phyloP scores from a whole-genome alignment of 2,329 filamentous ascomycete genomes.

The Zymoseptoria crescenta region DNA sequence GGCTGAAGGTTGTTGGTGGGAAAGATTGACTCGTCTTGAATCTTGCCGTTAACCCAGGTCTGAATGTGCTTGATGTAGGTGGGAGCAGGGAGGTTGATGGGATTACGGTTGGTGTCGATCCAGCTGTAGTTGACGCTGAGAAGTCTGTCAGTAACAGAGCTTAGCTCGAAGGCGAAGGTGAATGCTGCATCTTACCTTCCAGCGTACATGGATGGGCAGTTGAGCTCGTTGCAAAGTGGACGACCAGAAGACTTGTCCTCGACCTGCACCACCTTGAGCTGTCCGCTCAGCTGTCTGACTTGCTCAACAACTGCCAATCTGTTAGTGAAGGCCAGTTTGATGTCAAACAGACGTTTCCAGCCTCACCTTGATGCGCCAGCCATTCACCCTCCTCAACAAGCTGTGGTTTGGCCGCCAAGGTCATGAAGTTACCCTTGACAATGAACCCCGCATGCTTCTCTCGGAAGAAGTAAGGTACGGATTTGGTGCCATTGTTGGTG shows the following conservation, averaged over 20 bases:
- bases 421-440: conserved; percentile 97
- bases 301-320: conserved; percentile 72
- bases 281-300: conserved; percentile 79
- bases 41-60: conserved; percentile 94
- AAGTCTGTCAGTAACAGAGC: neutral
- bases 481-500: conserved; percentile 40
- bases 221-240: conserved; percentile 74
- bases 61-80: conserved; percentile 96
- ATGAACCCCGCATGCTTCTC: conserved; percentile 73
- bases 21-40: conserved; percentile 82
- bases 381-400: conserved; percentile 92
- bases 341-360: neutral
- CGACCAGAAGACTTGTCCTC: conserved; percentile 66
- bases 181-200: conserved; percentile 62
- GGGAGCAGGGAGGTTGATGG: conserved; percentile 83
- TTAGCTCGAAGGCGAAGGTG: neutral
- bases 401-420: conserved; percentile 82
- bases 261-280: conserved; percentile 72
- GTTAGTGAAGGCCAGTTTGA: neutral
- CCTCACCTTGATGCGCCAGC: conserved; percentile 84
- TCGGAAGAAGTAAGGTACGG: conserved; percentile 67
- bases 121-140: conserved; percentile 90
- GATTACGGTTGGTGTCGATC: conserved; percentile 80
- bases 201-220: conserved; percentile 88
- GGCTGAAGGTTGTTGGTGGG: conserved; percentile 73